A percentile compares a stretch with the other conserved stretches of the same genome.
Conservation (phyloP, 768 basidiomycete species). For the Psilocybe sp. region DNA sequence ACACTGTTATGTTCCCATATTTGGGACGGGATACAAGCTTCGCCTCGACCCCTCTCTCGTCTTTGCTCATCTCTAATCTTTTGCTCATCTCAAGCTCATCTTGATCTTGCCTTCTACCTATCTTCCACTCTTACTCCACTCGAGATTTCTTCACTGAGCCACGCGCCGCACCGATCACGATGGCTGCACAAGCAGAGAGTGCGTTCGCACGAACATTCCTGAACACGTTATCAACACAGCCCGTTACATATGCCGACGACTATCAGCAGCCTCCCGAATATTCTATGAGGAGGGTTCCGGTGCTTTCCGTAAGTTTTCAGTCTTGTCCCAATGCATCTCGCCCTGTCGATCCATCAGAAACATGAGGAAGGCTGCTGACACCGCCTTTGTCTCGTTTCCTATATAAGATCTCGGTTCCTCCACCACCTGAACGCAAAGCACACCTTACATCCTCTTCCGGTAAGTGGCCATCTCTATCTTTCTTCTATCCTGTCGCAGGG, state of each 20-base stretch:
- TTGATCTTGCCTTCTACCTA: background rate
- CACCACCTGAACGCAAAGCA: slow-evolving; percentile 53
- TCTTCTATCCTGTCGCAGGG: background rate
- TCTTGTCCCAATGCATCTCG: background rate
- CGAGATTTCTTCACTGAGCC: background rate
- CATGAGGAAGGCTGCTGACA: slow-evolving; percentile 3
- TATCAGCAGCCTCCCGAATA: slow-evolving; percentile 71
- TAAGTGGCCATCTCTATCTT: slow-evolving; percentile 8
- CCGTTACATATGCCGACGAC: slow-evolving; percentile 67
- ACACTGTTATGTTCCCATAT: background rate
- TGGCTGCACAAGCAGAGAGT: slow-evolving; percentile 52
- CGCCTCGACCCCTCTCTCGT: too few relatives aligned
- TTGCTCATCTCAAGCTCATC: too few relatives aligned
- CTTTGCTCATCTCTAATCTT: too few relatives aligned
- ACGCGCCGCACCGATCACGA: background rate
- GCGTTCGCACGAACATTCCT: slow-evolving; percentile 67
- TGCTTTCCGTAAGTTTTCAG: slow-evolving; percentile 55
- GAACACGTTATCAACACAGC: slow-evolving; percentile 63
- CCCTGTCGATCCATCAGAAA: background rate
- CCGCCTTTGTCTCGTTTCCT: background rate
- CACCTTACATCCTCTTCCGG: slow-evolving; percentile 20
- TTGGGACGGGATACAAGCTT: too few relatives aligned
- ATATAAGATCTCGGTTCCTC: slow-evolving; percentile 49
- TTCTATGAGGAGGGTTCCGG: slow-evolving; percentile 65
- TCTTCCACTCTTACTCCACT: background rate